Evolutionary conservation across 202 grass and related monocot species (phyloP).

Genomic region (Tripidium arundinaceum): DNA sequence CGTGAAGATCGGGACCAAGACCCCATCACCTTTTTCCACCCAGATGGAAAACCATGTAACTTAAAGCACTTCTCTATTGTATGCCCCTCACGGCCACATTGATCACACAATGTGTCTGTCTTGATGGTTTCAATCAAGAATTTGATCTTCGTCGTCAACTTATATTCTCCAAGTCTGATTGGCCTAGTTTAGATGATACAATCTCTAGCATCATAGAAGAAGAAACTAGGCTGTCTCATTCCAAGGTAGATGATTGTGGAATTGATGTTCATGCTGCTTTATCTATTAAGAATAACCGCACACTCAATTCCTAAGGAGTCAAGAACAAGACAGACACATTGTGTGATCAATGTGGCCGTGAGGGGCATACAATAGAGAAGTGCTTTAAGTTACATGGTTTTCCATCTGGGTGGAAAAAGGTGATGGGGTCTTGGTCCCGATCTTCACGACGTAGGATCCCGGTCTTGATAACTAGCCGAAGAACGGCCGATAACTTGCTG

Average conservation of each 20-base stretch:
- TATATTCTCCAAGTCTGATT: not conserved
- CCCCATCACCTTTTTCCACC: not conserved
- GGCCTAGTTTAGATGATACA: not conserved
- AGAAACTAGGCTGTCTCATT: not conserved
- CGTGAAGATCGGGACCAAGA: too few species aligned
- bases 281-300: not conserved
- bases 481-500: too few species aligned
- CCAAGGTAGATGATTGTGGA: not conserved
- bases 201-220: not conserved
- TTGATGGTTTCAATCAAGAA: too few species aligned
- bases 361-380: too few species aligned
- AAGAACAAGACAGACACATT: too few species aligned
- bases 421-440: too few species aligned
- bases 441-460: too few species aligned
- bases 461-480: too few species aligned
- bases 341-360: too few species aligned
- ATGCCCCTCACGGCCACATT: too few species aligned
- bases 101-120: too few species aligned
- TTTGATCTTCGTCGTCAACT: not conserved
- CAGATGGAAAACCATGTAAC: not conserved
- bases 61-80: not conserved
- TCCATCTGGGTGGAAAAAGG: not conserved
- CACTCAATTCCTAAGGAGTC: too few species aligned
- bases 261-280: not conserved
- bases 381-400: not conserved